Conservation (phyloP, 2,329 filamentous ascomycete species). For the Chrysosphaeria jannelii region DNA sequence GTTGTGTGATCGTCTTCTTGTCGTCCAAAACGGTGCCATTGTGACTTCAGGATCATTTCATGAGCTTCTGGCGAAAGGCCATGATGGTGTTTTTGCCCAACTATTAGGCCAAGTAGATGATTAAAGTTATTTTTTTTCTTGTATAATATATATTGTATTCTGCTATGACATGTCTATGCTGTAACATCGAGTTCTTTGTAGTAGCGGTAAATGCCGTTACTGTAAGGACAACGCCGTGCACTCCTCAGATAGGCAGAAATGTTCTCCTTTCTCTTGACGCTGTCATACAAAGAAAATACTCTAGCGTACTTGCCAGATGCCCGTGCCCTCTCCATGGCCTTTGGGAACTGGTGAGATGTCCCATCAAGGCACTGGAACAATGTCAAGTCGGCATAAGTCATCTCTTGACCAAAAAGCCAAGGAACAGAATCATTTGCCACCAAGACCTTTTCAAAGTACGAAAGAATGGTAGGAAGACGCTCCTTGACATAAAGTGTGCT, state of each 20-base stretch:
- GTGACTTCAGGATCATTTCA: constrained; percentile 35
- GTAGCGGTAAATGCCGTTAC: constrained; percentile 35
- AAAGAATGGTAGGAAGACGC: constrained; percentile 41
- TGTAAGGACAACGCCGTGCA: constrained; percentile 28
- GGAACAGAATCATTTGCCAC: constrained; percentile 14
- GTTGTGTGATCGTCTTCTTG: constrained; percentile 39
- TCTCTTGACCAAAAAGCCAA: constrained; percentile 30
- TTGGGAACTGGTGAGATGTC: constrained; percentile 36
- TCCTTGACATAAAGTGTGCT: constrained; percentile 25
- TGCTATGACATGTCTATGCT: too few relatives aligned
- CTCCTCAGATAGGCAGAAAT: constrained; percentile 41
- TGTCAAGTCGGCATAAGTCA: constrained; percentile 46
- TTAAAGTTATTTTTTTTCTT: background rate
- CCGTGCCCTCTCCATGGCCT: constrained; percentile 24
- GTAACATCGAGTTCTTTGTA: constrained; percentile 42
- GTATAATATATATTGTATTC: too few relatives aligned
- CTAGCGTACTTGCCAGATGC: constrained; percentile 23
- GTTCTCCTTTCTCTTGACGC: constrained; percentile 28
- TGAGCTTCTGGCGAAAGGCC: constrained; percentile 16
- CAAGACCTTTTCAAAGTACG: constrained; percentile 38
- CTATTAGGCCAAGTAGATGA: constrained; percentile 11
- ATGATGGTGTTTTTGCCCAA: constrained; percentile 15
- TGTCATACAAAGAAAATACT: constrained; percentile 33
- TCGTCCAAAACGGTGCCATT: constrained; percentile 36
- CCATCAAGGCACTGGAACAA: constrained; percentile 38